These are phyloP conservation scores for Platanthera guangdongensis DNA, from an alignment of 106 monocot genomes.

Conservation along the genomic window DNA sequence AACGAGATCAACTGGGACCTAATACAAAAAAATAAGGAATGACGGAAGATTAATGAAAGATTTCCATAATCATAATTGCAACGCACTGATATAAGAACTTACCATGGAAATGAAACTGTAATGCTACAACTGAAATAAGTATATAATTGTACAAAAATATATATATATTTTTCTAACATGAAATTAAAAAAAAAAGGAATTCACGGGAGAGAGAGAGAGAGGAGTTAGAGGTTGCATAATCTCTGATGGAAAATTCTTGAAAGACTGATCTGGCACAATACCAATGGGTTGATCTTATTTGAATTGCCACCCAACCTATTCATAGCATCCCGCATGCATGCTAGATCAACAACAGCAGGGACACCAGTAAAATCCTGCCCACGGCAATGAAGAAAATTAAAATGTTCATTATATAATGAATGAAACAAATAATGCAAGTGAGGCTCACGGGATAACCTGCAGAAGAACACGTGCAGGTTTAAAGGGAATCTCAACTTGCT, in stretches of 20 bases:
- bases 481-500: conserved; percentile 81
- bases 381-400: conserved; percentile 6
- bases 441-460: conserved; percentile 41
- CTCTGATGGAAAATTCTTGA: neutral
- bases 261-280: conserved; percentile 10
- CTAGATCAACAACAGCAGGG: conserved; percentile 87
- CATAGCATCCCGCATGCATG: conserved; percentile 90
- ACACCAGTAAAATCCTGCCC: conserved; percentile 82
- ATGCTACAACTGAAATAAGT: neutral
- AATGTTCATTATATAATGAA: neutral
- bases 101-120: neutral
- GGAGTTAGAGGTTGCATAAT: neutral
- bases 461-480: conserved; percentile 97
- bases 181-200: neutral
- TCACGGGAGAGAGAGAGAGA: neutral
- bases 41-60: neutral
- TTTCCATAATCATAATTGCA: neutral
- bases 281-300: conserved; percentile 81
- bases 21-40: neutral
- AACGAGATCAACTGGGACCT: conserved; percentile 85
- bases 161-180: neutral
- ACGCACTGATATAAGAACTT: neutral
- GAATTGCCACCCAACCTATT: conserved; percentile 67
- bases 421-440: neutral
- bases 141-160: neutral